Evolutionary conservation across 306 rosid species (phyloP), one percentile per base, ranked within the genome.

Genomic region (Cicer pinnatifidum): DNA sequence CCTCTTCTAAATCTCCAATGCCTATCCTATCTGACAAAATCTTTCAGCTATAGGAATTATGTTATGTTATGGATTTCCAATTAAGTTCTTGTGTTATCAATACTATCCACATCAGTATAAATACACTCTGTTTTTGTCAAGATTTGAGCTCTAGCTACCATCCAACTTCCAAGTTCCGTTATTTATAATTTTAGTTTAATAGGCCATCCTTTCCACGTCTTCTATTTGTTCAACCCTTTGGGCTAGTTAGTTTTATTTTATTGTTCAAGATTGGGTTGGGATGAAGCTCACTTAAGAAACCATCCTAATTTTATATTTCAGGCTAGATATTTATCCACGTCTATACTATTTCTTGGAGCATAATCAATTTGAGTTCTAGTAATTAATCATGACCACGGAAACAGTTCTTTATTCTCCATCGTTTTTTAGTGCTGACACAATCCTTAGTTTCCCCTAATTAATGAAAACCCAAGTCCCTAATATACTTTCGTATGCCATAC

Each of bases 1-100:
- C 67, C 15, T 72, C 16, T 8, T 72, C 67, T 20, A 72, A 72
- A 57, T 23, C 67, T 57, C 7, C 5, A 23, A 20, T 19, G 41
- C 44, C 67, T 57, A 67, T 68, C 73, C 67, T 56, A 6, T 41
- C 33, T 48, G 78, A 57, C 45, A 35, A 78, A 44, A 40, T 65
- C 61, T 64, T 64, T 59, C 16, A 35, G 54, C 62, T 17, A 52
- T 57, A 64, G 44, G 60, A 64, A 56, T 51, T 78, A 56, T 71
- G 54, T 46, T 63, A 44, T 72, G 46, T 19, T 72, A 43, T 10
- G 78, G 61, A 17, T 15, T 71, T 63, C 39, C 53, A 40, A 43
- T 8, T 19, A 35, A 37, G 51, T 73, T 73, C 51, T 51, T 58
- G 37, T 47, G 37, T 28, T 44, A 50, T 50, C 43, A 11, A 61